Evolutionary conservation across 164 flowering plant genomes (phyloP).

Genomic region (Hamamelis virginiana): DNA sequence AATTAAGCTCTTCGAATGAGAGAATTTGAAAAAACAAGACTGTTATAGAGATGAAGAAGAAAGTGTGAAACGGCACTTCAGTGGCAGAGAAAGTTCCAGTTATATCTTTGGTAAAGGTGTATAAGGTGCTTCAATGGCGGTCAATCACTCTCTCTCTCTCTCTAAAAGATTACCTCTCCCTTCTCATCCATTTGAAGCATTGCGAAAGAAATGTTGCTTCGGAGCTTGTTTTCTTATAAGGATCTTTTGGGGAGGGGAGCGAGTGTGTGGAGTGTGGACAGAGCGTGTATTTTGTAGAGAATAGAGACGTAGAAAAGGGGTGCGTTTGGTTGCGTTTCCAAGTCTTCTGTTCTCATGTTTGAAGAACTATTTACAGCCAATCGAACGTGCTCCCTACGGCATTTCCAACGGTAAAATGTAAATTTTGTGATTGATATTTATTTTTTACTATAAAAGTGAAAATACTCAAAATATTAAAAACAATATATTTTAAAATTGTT

Average conservation of each 20-base stretch:
- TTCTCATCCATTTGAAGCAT: constrained; percentile 24
- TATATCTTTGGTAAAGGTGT: neutral
- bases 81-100: neutral
- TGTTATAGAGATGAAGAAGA: constrained; percentile 3
- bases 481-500: too few species aligned
- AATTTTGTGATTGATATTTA: too few species aligned
- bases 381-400: too few species aligned
- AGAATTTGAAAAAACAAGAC: neutral
- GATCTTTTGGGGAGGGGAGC: neutral
- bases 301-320: neutral
- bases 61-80: neutral
- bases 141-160: constrained; percentile 15
- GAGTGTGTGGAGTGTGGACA: neutral
- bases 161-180: constrained; percentile 12
- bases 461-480: too few species aligned
- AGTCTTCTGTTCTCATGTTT: too few species aligned
- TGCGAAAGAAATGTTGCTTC: constrained; percentile 30
- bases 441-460: too few species aligned
- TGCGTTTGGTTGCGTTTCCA: neutral
- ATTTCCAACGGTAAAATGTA: too few species aligned
- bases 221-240: constrained; percentile 9
- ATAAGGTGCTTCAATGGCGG: constrained; percentile 27
- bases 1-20: neutral
- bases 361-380: too few species aligned
- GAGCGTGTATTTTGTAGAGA: neutral